Conservation (phyloP, 1,284 basidiomycete genomes). For the Pterulicium gracile region DNA sequence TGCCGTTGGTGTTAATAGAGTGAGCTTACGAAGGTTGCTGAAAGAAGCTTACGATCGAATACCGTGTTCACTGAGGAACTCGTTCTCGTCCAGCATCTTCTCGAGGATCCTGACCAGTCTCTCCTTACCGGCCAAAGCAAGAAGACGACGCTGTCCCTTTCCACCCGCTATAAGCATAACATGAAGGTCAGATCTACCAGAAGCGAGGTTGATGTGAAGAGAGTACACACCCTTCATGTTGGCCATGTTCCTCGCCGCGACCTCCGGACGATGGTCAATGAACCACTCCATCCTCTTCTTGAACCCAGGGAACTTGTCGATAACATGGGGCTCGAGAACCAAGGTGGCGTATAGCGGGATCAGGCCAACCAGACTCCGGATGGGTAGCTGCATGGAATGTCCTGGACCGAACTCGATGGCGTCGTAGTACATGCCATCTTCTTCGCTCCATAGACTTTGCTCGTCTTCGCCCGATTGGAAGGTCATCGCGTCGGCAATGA, state of each 20-base stretch:
- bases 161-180: slow-evolving; percentile 49
- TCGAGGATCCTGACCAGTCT: slow-evolving; percentile 80
- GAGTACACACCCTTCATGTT: slow-evolving; percentile 70
- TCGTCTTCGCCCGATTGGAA: slow-evolving; percentile 69
- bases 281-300: slow-evolving; percentile 99
- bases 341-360: slow-evolving; percentile 94
- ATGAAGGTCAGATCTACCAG: slow-evolving; percentile 1
- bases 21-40: not conserved
- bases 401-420: slow-evolving; percentile 86
- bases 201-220: slow-evolving; percentile 1
- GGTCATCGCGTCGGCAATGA: slow-evolving; percentile 97
- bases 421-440: slow-evolving; percentile 98
- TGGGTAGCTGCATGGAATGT: slow-evolving; percentile 81
- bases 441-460: slow-evolving; percentile 86
- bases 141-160: slow-evolving; percentile 76
- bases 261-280: slow-evolving; percentile 82
- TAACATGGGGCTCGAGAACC: slow-evolving; percentile 81
- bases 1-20: slow-evolving; percentile 18
- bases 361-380: slow-evolving; percentile 88
- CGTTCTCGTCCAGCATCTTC: slow-evolving; percentile 95
- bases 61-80: slow-evolving; percentile 92
- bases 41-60: slow-evolving; percentile 72
- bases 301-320: slow-evolving; percentile 93
- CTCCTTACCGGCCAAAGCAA: slow-evolving; percentile 90
- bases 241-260: slow-evolving; percentile 90